phyloP scores from a whole-genome alignment of 495 filamentous ascomycete genomes.

The Friedmanniomyces simplex region DNA sequence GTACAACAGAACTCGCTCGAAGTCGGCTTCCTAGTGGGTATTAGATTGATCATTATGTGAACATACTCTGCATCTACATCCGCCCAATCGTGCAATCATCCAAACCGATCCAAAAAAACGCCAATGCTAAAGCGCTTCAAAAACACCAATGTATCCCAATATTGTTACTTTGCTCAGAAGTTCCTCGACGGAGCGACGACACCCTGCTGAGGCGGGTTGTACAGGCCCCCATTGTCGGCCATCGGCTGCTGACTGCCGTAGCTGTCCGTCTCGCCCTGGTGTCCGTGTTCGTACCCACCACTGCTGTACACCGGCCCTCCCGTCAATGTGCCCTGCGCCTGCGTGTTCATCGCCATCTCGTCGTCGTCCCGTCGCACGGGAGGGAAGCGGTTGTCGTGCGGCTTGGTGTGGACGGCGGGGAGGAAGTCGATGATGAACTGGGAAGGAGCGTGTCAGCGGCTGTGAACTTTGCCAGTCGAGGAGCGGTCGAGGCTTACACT shows the following conservation, averaged over 20 bases:
- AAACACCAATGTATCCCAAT: neutral
- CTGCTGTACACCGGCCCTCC: constrained; percentile 15
- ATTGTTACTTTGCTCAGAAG: constrained; percentile 15
- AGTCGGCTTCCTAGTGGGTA: too few species aligned
- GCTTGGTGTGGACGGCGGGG: constrained; percentile 61
- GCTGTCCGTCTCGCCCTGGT: neutral
- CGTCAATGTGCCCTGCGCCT: constrained; percentile 7
- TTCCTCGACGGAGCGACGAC: constrained; percentile 20
- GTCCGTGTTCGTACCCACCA: constrained; percentile 6
- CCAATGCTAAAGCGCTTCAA: neutral
- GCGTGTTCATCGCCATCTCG: constrained; percentile 16
- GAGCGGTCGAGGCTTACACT: neutral
- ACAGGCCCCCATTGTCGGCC: neutral
- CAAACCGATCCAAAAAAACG: neutral
- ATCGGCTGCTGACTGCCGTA: constrained; percentile 13
- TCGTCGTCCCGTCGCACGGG: constrained; percentile 11
- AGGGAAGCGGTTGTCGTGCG: constrained; percentile 27
- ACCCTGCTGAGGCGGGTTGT: constrained; percentile 6
- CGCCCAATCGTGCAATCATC: neutral
- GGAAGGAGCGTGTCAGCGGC: constrained; percentile 43
- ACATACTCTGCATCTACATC: neutral
- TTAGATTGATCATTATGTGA: too few species aligned
- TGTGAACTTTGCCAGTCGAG: neutral
- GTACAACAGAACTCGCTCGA: too few species aligned
- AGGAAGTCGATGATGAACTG: constrained; percentile 82